These are phyloP conservation scores for Boletus eberwhitei DNA, from an alignment of 768 basidiomycete genomes.

Conservation along the genomic window DNA sequence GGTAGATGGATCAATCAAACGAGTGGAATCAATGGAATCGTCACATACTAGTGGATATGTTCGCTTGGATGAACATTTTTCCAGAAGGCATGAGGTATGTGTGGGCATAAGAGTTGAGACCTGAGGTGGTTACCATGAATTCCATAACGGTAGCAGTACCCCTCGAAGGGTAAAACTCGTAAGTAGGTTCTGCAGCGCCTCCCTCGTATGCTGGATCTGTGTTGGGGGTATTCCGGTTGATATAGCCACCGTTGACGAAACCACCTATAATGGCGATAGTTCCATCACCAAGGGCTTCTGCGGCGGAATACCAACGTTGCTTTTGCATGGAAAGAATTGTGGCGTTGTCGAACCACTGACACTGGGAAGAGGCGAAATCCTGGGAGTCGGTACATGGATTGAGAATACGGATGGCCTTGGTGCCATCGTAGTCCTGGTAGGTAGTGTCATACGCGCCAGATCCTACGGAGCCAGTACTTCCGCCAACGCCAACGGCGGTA, in stretches of 20 bases:
- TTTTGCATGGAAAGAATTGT: conserved; percentile 61
- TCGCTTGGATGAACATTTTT: conserved; percentile 79
- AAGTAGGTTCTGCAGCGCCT: conserved; percentile 75
- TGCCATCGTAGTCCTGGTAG: conserved; percentile 81
- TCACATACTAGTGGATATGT: conserved; percentile 40
- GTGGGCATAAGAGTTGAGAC: conserved; percentile 75
- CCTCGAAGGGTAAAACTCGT: conserved; percentile 76
- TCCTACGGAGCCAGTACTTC: conserved; percentile 50
- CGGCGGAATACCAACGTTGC: conserved; percentile 75
- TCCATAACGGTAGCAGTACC: conserved; percentile 51
- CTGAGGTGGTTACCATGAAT: conserved; percentile 70
- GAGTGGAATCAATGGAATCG: not conserved
- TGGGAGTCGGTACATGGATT: conserved; percentile 61
- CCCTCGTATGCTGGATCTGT: conserved; percentile 59
- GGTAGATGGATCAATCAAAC: not conserved
- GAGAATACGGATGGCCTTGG: conserved; percentile 74
- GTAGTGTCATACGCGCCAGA: conserved; percentile 56
- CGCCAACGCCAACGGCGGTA: conserved; percentile 65
- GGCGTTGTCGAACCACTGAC: conserved; percentile 73
- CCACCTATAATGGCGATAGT: conserved; percentile 78
- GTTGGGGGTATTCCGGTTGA: conserved; percentile 74
- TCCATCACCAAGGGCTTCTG: conserved; percentile 75
- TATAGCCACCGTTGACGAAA: conserved; percentile 73
- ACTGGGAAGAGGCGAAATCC: conserved; percentile 47
- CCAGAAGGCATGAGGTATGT: conserved; percentile 74